Conservation (phyloP, 2,329 filamentous ascomycete genomes). For the Fusarium drepaniforme region DNA sequence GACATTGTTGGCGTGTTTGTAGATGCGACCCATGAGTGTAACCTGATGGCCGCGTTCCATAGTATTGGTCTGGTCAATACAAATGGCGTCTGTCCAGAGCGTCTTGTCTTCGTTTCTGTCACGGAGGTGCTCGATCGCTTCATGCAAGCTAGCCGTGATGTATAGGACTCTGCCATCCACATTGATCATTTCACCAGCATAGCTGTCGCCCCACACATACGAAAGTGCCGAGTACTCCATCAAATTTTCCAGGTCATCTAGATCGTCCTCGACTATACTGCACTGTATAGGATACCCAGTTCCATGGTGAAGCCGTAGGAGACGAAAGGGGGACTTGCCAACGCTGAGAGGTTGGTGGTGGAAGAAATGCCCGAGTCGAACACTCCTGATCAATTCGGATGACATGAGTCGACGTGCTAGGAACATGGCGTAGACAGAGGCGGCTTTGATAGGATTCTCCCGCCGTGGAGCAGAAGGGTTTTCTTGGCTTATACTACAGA, state of each 20-base stretch:
- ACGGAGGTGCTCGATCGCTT: not conserved
- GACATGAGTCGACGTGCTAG: not conserved
- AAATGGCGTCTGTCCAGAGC: not conserved
- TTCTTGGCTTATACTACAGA: not conserved
- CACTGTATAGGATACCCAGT: not conserved
- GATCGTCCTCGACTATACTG: not conserved
- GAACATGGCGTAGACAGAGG: not conserved
- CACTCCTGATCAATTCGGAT: rapidly evolving
- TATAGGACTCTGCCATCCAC: rapidly evolving
- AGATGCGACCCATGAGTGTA: not conserved
- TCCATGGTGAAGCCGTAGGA: not conserved
- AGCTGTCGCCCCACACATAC: not conserved
- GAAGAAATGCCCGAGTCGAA: rapidly evolving
- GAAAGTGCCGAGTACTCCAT: slow-evolving; percentile 14
- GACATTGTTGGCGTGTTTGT: not conserved
- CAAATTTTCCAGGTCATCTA: not conserved
- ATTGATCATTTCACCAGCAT: rapidly evolving
- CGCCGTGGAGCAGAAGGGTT: rapidly evolving
- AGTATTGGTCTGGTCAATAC: slow-evolving; percentile 6
- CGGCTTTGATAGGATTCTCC: rapidly evolving
- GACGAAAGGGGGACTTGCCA: not conserved
- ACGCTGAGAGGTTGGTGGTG: not conserved
- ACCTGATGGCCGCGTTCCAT: slow-evolving; percentile 24
- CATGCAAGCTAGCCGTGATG: not conserved
- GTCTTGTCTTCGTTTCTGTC: not conserved